A percentile compares a stretch with the other conserved stretches of the same genome.
Conservation (phyloP, 495 filamentous ascomycete genomes). For the Trichoderma asperelloides region DNA sequence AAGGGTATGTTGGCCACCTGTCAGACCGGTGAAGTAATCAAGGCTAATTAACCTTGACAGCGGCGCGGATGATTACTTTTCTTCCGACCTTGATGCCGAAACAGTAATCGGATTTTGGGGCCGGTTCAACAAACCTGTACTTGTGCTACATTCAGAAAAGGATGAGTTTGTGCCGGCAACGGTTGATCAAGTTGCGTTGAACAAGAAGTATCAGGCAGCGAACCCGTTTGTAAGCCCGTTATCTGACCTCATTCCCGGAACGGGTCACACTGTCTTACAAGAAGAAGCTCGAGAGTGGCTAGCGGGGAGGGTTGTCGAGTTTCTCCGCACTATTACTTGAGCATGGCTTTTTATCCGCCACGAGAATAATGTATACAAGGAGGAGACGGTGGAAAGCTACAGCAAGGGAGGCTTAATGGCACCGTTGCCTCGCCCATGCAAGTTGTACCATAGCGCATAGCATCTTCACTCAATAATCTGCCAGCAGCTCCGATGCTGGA, state of each 20-base stretch:
- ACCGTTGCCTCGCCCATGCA: background rate
- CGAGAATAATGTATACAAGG: too few species aligned
- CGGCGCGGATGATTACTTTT: slow-evolving; percentile 85
- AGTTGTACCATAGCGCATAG: too few species aligned
- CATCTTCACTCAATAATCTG: too few species aligned
- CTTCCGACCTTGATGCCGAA: slow-evolving; percentile 59
- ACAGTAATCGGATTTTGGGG: slow-evolving; percentile 55
- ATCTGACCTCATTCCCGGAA: slow-evolving; percentile 34
- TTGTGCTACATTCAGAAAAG: slow-evolving; percentile 57
- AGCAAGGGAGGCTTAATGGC: background rate
- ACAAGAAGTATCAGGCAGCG: slow-evolving; percentile 50
- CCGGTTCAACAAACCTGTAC: slow-evolving; percentile 43
- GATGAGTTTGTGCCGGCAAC: slow-evolving; percentile 61
- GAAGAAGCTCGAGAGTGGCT: slow-evolving; percentile 28
- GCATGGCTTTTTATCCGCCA: background rate
- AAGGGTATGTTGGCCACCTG: slow-evolving; percentile 29
- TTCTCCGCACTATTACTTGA: slow-evolving; percentile 23
- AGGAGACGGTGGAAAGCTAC: too few species aligned
- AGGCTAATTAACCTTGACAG: slow-evolving; percentile 18
- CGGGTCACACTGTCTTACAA: slow-evolving; percentile 32
- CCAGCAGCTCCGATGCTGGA: background rate
- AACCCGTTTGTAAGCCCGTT: slow-evolving; percentile 26
- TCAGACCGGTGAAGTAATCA: slow-evolving; percentile 7
- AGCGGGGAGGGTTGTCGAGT: slow-evolving; percentile 26
- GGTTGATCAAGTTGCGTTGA: slow-evolving; percentile 55